These are phyloP conservation scores for Fusarium sp. DNA, from an alignment of 2,329 filamentous ascomycete species.

Conservation along the genomic window DNA sequence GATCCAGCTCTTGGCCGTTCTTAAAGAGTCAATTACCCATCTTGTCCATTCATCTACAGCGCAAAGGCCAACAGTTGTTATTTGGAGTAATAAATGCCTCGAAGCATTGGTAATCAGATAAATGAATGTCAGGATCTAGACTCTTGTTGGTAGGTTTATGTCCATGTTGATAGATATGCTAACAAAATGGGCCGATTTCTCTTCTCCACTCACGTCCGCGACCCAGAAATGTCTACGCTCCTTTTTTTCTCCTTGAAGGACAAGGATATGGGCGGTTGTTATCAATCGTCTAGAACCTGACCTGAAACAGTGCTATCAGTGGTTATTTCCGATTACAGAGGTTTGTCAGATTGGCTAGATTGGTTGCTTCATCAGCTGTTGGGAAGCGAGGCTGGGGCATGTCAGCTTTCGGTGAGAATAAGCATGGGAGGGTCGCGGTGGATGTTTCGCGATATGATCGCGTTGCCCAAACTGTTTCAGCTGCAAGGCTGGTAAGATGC, in stretches of 20 bases:
- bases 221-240: not conserved
- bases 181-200: constrained; percentile 25
- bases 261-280: not conserved
- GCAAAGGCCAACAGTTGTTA: not conserved
- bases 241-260: not conserved
- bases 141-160: constrained; percentile 3
- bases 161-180: constrained; percentile 2
- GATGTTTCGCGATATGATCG: fast-evolving
- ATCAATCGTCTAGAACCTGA: not conserved
- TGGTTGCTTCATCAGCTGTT: not conserved
- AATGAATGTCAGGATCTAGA: constrained; percentile 4
- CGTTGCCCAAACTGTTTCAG: too few relatives aligned
- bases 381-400: fast-evolving
- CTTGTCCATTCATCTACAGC: not conserved
- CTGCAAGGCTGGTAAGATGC: not conserved
- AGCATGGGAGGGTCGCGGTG: fast-evolving
- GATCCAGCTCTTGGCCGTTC: not conserved
- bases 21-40: not conserved
- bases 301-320: not conserved
- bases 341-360: fast-evolving
- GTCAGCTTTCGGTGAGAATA: fast-evolving
- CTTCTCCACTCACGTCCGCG: constrained; percentile 1
- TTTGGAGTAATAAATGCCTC: not conserved
- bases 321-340: not conserved
- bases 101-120: constrained; percentile 4